Base-by-base conservation (phyloP, 176 grass and related monocot genomes). In the Triticum turgidum region DNA sequence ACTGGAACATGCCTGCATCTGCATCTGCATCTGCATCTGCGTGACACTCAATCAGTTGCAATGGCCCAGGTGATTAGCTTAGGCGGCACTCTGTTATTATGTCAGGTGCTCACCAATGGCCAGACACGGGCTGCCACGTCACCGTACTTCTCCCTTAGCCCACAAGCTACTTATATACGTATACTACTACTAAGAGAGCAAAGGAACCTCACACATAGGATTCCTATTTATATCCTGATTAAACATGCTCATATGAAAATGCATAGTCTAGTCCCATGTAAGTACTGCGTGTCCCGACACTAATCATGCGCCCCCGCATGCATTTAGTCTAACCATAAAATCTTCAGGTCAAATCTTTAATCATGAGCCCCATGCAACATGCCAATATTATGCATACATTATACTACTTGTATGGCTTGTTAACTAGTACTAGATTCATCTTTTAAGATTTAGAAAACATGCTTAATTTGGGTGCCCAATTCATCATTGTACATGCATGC, bases 31-130 rank as follows among this genome's bases (percentile, higher is more conserved):
- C 25, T 25, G 10, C 49, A 17, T 52, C 51, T 54, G 51, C 51
- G 17, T 59, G 56, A 6, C 0, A 3, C 18, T 59, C 56, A 59
- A 59, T 59, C 56, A 59, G 56, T 9, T 59, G 65, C 82, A 59
- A 66, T 76, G 88, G 42, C 77, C 76, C 85, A 80, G 33, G 14
- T 42, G 61, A 84, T 87, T 91, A 91, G 83, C 81, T 87, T 87
- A 80, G 34, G 21, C 42, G 29, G 21, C 80, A 80, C 84, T 72
- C 63, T 76, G 51, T 78, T 51, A 52, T 87, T 25, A 87, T 91
- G 14, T 49, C 85, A 80, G 76, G 81, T 49, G 63, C 76, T 87
- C 75, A 80, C 38, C 76, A 84, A 91, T 76, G 61, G 5, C 3
- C 67, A 33, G 49, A 45, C 77, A 86, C 76, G 10, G 62, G 1